Evolutionary conservation across 768 basidiomycete species (phyloP), one percentile per base, ranked within the genome.

Genomic region (Suillus fuscotomentosus): DNA sequence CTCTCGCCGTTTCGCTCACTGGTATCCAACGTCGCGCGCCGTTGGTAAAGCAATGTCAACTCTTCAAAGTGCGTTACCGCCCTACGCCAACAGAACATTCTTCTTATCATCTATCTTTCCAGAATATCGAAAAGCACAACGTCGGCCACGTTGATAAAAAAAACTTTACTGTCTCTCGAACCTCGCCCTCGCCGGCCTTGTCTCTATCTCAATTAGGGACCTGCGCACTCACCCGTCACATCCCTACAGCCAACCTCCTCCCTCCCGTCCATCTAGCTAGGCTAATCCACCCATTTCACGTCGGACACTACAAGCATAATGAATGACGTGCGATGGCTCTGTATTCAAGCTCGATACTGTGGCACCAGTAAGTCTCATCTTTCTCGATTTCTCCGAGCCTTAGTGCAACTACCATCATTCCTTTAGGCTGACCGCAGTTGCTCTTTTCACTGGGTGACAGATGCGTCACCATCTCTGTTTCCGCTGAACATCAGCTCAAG

Each of bases 131-230:
- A 54, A 54, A 54, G 53, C 31, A 20, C 53, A 54, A 34, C 31
- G 53, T 54, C 20, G 53, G 53, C 53, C 53, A 31, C 53, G 31
- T 20, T 54, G 53, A 54, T 54, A 31, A 54, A 54, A 54, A 51
- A 51, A 34, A 15, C 15, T 20, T 34, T 2, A 7, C 17, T 54
- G 5, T 20, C 20, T 34, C 53, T 34, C 20, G 53, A n/a, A 31
- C 5, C 31, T 17, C 14, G 24, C 50, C 50, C 50, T 51, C 50
- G 15, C 9, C 24, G 50, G 50, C 24, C 15, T 24, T 24, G 13
- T 24, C 13, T 50, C 24, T 24, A 8, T 15, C 13, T 24, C 22
- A 50, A 50, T 24, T 15, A 24, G 22, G 48, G 24, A 27, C 14
- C n/a, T 22, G 47, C 45, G 47, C 47, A 22, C 11, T 20, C 13